Conservation (phyloP, 176 grass and related monocot genomes). For the Triticum turgidum region DNA sequence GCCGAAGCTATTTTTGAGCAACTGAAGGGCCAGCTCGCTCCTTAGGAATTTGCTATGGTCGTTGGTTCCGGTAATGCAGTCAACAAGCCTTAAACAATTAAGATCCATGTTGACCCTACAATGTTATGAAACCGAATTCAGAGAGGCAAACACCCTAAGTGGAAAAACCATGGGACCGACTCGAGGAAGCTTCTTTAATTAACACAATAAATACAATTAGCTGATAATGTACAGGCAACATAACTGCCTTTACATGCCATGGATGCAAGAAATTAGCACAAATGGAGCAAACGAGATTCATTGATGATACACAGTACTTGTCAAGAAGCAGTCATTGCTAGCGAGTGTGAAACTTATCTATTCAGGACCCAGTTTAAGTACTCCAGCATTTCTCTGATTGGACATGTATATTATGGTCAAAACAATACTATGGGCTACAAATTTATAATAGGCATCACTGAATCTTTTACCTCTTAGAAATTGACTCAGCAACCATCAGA, state of each 20-base stretch:
- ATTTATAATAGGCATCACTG: background rate
- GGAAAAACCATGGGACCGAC: background rate
- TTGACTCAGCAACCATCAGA: conserved; percentile 51
- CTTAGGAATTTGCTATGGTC: conserved; percentile 60
- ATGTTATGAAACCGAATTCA: conserved; percentile 29
- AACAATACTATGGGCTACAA: background rate
- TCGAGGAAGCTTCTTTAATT: background rate
- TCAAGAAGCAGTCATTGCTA: background rate
- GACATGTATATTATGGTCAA: background rate
- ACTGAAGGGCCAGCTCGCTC: conserved; percentile 76
- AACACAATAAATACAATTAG: conserved; percentile 6
- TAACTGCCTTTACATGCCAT: background rate
- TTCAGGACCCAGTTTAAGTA: conserved; percentile 10
- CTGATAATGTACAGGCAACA: background rate
- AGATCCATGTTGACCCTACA: conserved; percentile 73
- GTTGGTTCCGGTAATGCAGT: conserved; percentile 58
- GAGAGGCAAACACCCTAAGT: background rate
- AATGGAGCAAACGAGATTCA: conserved; percentile 2
- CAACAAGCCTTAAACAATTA: conserved; percentile 76
- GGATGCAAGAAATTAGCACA: background rate
- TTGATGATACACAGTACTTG: background rate
- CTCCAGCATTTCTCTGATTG: background rate
- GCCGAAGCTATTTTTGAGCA: conserved; percentile 63
- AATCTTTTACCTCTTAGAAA: conserved; percentile 57
- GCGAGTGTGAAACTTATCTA: background rate